Conservation (phyloP, 345 rosid species). For the Draba incana region DNA sequence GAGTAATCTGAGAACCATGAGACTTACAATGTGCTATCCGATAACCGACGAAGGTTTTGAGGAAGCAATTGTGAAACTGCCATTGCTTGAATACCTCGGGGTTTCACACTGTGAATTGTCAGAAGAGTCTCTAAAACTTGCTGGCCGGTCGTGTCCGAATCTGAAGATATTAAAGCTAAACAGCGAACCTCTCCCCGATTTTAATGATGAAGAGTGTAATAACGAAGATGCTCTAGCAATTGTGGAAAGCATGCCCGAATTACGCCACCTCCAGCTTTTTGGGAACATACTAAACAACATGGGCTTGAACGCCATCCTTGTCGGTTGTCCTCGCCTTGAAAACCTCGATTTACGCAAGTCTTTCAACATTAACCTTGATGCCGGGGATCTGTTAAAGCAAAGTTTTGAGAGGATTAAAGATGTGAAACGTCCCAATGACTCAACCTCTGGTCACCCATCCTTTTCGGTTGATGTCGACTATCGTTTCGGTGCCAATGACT, state of each 20-base stretch:
- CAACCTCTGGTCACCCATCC: conserved; percentile 53
- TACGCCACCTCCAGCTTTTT: conserved; percentile 58
- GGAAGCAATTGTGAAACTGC: conserved; percentile 49
- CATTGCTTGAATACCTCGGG: conserved; percentile 65
- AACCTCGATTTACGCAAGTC: conserved; percentile 74
- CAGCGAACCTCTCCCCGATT: conserved; percentile 20
- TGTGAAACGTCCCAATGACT: conserved; percentile 55
- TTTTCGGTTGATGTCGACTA: not conserved
- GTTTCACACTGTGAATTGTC: conserved; percentile 39
- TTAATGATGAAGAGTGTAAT: conserved; percentile 35
- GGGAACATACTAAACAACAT: conserved; percentile 56
- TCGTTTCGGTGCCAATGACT: too few relatives aligned
- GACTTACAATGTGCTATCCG: conserved; percentile 39
- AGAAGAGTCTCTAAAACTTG: conserved; percentile 22
- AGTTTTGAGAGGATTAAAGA: conserved; percentile 52
- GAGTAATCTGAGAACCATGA: conserved; percentile 48
- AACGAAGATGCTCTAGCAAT: conserved; percentile 56
- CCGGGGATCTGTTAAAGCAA: conserved; percentile 48
- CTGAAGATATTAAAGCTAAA: conserved; percentile 34
- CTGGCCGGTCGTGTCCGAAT: conserved; percentile 37
- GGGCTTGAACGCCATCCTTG: conserved; percentile 64
- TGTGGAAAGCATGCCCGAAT: conserved; percentile 58
- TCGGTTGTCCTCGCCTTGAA: conserved; percentile 63
- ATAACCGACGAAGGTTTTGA: conserved; percentile 52
- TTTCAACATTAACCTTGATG: conserved; percentile 48